These are phyloP conservation scores for Aspergillus persii DNA, from an alignment of 2,329 filamentous ascomycete species.

Conservation along the genomic window DNA sequence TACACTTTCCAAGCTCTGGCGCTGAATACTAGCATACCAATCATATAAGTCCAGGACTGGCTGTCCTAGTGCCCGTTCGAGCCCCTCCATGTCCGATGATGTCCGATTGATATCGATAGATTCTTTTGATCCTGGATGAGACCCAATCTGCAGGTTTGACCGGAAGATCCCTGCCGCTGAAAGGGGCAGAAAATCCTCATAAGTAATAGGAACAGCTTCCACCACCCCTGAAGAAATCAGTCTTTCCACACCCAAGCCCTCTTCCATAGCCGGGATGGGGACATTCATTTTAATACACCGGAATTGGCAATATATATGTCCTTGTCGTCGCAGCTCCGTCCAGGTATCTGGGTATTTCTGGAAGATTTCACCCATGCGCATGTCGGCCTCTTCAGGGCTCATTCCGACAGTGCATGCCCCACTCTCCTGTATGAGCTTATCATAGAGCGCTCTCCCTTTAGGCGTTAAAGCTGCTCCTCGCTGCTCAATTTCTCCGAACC, in stretches of 20 bases:
- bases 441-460: conserved; percentile 48
- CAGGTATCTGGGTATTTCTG: conserved; percentile 44
- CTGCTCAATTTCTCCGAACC: conserved; percentile 56
- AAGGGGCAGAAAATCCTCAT: conserved; percentile 56
- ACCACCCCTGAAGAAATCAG: conserved; percentile 37
- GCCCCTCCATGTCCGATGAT: too few relatives aligned
- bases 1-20: too few relatives aligned
- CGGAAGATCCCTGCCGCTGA: conserved; percentile 54
- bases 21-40: too few relatives aligned
- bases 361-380: conserved; percentile 31
- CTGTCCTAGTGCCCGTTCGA: too few relatives aligned
- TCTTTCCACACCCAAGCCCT: conserved; percentile 19
- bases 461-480: conserved; percentile 51
- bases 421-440: conserved; percentile 38
- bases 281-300: conserved; percentile 13
- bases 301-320: conserved; percentile 45
- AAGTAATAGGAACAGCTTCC: conserved; percentile 46
- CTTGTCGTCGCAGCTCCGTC: conserved; percentile 33
- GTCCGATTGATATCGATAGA: too few relatives aligned
- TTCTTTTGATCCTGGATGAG: too few relatives aligned
- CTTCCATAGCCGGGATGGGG: not conserved
- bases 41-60: too few relatives aligned
- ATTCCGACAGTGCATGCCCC: not conserved
- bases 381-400: conserved; percentile 11
- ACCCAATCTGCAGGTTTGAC: conserved; percentile 37